phyloP scores from a whole-genome alignment of 148 eudicot genomes.

The Amaranthus palmeri region DNA sequence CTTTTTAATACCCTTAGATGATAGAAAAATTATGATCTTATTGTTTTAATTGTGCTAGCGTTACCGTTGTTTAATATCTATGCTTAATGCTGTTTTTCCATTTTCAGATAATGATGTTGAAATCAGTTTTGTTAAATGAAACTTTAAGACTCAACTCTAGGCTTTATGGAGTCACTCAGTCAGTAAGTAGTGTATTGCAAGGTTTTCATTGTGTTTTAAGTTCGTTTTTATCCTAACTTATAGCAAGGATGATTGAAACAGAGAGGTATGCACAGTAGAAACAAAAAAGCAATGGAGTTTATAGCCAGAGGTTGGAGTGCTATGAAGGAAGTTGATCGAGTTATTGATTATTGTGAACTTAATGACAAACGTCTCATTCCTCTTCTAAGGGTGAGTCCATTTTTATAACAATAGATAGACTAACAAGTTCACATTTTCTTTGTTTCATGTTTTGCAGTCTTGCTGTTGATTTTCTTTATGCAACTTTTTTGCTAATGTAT shows the following conservation, averaged over 20 bases:
- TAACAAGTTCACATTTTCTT: neutral
- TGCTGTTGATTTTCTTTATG: neutral
- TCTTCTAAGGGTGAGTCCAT: conserved; percentile 57
- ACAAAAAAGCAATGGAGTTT: conserved; percentile 80
- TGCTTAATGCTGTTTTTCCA: neutral
- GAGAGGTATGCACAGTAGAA: conserved; percentile 86
- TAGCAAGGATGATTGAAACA: conserved; percentile 22
- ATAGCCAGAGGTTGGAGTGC: conserved; percentile 94
- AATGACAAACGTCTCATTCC: conserved; percentile 83
- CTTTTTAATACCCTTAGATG: no score
- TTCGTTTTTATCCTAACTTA: conserved; percentile 3
- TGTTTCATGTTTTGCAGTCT: neutral
- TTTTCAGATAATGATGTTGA: conserved; percentile 33
- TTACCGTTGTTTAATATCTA: neutral
- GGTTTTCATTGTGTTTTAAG: neutral
- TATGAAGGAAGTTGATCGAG: conserved; percentile 87
- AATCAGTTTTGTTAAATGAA: conserved; percentile 31
- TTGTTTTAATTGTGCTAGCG: neutral
- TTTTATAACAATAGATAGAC: no score
- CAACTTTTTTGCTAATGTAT: neutral
- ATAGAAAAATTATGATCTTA: no score
- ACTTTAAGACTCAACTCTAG: conserved; percentile 18
- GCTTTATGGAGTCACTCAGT: conserved; percentile 26
- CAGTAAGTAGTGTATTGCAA: conserved; percentile 29
- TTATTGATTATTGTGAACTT: conserved; percentile 73